phyloP scores from a whole-genome alignment of 352 stramenopile genomes.

The Phytophthora niederhauseri region DNA sequence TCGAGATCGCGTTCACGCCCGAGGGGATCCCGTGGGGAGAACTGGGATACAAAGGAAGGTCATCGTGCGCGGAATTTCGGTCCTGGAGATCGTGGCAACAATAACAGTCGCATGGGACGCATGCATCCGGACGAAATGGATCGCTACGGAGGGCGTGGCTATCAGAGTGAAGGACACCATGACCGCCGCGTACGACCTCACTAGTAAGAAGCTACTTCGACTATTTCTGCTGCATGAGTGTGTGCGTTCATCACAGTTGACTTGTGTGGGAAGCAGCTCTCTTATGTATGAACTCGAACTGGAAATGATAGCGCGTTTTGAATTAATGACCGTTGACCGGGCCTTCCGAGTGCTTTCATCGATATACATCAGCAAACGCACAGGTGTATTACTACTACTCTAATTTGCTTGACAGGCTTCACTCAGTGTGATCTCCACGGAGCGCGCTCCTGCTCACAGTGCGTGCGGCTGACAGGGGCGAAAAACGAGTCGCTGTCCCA shows the following conservation, averaged over 20 bases:
- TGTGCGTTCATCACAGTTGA: no score
- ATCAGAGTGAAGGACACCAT: not conserved
- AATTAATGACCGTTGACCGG: no score
- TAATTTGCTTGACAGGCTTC: no score
- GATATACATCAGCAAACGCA: no score
- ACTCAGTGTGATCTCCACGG: constrained; percentile 30
- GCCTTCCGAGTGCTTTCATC: no score
- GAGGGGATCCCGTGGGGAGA: not conserved
- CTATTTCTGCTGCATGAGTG: no score
- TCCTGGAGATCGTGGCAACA: not conserved
- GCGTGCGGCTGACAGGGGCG: constrained; percentile 21
- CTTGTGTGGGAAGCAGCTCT: no score
- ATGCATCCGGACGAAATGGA: not conserved
- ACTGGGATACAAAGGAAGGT: not conserved
- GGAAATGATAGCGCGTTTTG: no score
- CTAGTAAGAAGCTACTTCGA: not conserved
- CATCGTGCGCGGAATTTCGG: not conserved
- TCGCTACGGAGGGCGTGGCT: not conserved
- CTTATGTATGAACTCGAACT: no score
- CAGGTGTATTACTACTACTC: no score
- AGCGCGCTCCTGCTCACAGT: constrained; percentile 31
- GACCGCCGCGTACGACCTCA: not conserved
- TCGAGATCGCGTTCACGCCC: not conserved
- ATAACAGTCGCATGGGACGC: not conserved
- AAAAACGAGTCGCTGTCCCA: constrained; percentile 43